phyloP scores from a whole-genome alignment of 176 grass and related monocot species.

The Oryza meyeriana region DNA sequence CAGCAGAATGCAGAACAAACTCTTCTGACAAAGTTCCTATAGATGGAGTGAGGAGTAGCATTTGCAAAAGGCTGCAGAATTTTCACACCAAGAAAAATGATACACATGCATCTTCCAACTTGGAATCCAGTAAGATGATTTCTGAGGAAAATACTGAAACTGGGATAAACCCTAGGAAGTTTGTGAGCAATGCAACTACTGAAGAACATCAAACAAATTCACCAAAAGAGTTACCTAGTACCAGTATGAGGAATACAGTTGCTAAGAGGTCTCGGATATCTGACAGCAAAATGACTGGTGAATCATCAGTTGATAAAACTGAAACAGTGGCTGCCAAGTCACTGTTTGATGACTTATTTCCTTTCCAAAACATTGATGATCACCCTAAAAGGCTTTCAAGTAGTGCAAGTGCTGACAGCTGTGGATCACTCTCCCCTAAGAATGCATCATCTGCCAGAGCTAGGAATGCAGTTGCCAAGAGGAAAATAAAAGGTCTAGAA shows the following conservation, averaged over 20 bases:
- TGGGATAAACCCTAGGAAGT: background rate
- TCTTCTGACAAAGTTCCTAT: slow-evolving; percentile 16
- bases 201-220: slow-evolving; percentile 28
- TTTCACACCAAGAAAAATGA: background rate
- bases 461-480: slow-evolving; percentile 70
- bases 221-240: slow-evolving; percentile 19
- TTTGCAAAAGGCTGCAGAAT: slow-evolving; percentile 23
- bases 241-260: slow-evolving; percentile 29
- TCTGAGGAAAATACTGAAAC: slow-evolving; percentile 25
- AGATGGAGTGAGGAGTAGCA: background rate
- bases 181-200: slow-evolving; percentile 20
- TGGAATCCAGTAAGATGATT: slow-evolving; percentile 26
- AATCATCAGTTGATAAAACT: slow-evolving; percentile 27
- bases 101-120: slow-evolving; percentile 12
- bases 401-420: slow-evolving; percentile 30
- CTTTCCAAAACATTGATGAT: slow-evolving; percentile 21
- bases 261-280: slow-evolving; percentile 17
- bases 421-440: slow-evolving; percentile 25
- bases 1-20: slow-evolving; percentile 4
- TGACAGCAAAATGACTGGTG: slow-evolving; percentile 12
- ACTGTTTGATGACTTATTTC: slow-evolving; percentile 28
- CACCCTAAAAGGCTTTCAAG: slow-evolving; percentile 34
- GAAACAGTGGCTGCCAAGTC: background rate
- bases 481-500: slow-evolving; percentile 46
- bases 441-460: background rate